Base-by-base conservation (phyloP, 176 grass and related monocot species). In the Paspalum vaginatum region DNA sequence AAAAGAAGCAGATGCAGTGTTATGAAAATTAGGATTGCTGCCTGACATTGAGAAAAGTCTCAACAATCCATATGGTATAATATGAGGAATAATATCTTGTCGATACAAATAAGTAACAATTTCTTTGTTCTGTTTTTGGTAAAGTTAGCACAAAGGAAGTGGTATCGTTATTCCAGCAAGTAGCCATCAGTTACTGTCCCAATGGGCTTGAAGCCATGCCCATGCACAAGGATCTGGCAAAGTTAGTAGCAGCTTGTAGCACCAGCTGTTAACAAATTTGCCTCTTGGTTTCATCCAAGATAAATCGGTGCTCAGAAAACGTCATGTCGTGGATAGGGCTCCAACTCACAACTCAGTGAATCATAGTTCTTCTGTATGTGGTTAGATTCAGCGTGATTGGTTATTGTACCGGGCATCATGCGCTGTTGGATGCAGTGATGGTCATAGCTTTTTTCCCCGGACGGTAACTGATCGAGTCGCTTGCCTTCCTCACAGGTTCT, bases 401-500 rank as follows among this genome's bases (percentile, higher is more conserved):
- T 53, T 53, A 40, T 39, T 39, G 37, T 39, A 54, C 0, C 0
- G 0, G 47, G 3, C 8, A 25, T 46, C 17, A 10, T 12, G 12
- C 9, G 7, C 17, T 10, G 43, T 61, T 44, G 9, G 70, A 46
- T n/a, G 0, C 0, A 10, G 7, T 55, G 18, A 55, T 55, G 18
- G 17, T 56, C 15, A 22, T 56, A 56, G 54, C 8, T 57, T 22
- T 24, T 24, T 57, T 42, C 6, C 6, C 38, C 56, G 26, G 5
- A 2, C 4, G 55, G n/a, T n/a, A n/a, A n/a, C 55, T 24, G 10
- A 20, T 44, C 56, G 21, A 43, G 63, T 52, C 21, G 48, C 17
- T 8, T 63, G 18, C 78, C 17, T 84, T 57, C 50, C 16, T 84
- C 75, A 61, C 65, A 97, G 95, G 87, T 91, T 37, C 87, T 98